Evolutionary conservation across 208 protist genomes (phyloP), one percentile per base, ranked within the genome.

Genomic region (Trypanosomatidae sp.): DNA sequence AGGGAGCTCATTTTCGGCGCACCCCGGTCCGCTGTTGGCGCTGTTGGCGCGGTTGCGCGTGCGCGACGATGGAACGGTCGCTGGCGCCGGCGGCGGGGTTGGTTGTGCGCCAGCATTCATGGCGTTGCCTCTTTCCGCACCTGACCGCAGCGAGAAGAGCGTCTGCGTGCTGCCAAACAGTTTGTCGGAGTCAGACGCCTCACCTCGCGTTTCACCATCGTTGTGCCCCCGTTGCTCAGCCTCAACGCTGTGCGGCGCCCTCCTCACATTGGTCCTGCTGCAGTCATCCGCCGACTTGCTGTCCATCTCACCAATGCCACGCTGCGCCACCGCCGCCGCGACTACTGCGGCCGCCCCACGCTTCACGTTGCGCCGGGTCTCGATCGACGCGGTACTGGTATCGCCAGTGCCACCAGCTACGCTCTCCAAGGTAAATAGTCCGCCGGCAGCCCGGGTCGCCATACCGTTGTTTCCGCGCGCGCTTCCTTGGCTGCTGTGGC

Each of bases 101-200:
- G 41, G 66, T 43, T 36, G 60, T 39, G 69, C 46, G 30, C 30
- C 25, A 39, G 58, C 33, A n/a, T 15, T 12, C 17, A 1, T 36
- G 55, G 13, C 44, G 46, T 43, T 22, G 55, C 59, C 15, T 22
- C 49, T 15, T 19, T 39, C 47, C 22, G 9, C 39, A n/a, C 6
- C 60, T 7, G 67, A 41, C 19, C 62, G 75, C 39, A 74, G 52
- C 39, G 68, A 74, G 15, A 65, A 69, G 33, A 79, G 69, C 12
- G 71, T 43, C 55, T 79, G 75, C 36, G 75, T 79, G 75, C 62
- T 70, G 46, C 64, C 43, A 30, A 79, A 79, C 22, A 59, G 46
- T 10, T 41, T 25, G 36, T 71, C 67, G 12, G 67, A 7, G 44
- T 68, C 44, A 3, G 43, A 44, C n/a, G 13, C 64, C 17, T 28